Evolutionary conservation across 768 basidiomycete species (phyloP), one percentile per base, ranked within the genome.

Genomic region (Lactifluus hygrophoroides): DNA sequence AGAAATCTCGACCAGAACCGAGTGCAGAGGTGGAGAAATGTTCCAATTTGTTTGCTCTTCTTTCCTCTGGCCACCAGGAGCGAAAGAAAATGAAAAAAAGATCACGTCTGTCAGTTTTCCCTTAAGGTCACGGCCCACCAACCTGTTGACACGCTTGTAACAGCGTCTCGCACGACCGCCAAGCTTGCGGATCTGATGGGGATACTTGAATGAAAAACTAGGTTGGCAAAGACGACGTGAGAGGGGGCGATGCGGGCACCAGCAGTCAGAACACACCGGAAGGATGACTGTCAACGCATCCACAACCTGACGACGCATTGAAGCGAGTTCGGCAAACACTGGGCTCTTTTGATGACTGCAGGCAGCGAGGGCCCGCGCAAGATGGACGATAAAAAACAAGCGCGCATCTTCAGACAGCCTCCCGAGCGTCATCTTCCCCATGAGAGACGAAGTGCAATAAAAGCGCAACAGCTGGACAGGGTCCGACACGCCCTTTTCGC

Each of bases 391-490:
- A 16, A 85, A 68, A 51, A 70, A 73, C 19, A 73, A 64, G 63
- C 77, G 78, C 43, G 79, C 76, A 34, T 74, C 71, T 34, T 69
- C 69, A 3, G 69, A 61, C 5, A 83, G 73, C 54, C 74, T 76
- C 52, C 75, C 75, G 25, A 85, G 68, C 23, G 74, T 74, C 54
- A 76, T 69, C 64, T 78, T 84, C 38, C 76, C 71, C 23, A 71
- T 69, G 40, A 79, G 64, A 62, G 64, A 65, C 43, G 70, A 67
- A 11, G 65, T 62, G 65, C 76, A 74, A 60, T 82, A 86, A 63
- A 83, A 82, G 28, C 73, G 78, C 35, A 85, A 67, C 16, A 86
- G 69, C 50, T 74, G 73, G 28, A 73, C 65, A 16, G 82, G 71
- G 7, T 76, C 71, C 1, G 75, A 74, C 27, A 75, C 66, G 35